A percentile compares a stretch with the other conserved stretches of the same genome.
Evolutionary conservation across 177 flowering plant species (phyloP).

Genomic region (Telopea speciosissima): DNA sequence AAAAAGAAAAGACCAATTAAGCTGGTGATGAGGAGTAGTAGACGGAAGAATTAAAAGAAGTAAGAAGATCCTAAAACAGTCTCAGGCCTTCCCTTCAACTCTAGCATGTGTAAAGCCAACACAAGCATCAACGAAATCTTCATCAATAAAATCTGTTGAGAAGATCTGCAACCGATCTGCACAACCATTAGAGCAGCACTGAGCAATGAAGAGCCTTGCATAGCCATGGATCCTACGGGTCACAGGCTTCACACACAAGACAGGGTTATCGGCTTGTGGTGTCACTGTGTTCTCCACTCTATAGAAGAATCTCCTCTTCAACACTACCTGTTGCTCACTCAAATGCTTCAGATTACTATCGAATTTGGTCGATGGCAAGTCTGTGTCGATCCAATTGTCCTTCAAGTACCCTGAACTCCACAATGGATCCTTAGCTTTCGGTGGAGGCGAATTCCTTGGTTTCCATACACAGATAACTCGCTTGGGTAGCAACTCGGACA

Average conservation of each 20-base stretch:
- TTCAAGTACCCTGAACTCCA: slow-evolving; percentile 71
- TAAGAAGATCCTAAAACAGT: too few species aligned
- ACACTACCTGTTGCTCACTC: slow-evolving; percentile 53
- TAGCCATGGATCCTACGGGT: slow-evolving; percentile 56
- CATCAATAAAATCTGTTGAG: slow-evolving; percentile 80
- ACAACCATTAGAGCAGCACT: slow-evolving; percentile 41
- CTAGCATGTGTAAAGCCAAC: slow-evolving; percentile 65
- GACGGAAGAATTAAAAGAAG: too few species aligned
- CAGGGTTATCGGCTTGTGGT: slow-evolving; percentile 78
- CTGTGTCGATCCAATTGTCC: slow-evolving; percentile 89
- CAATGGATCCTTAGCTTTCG: slow-evolving; percentile 48
- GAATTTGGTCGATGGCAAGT: slow-evolving; percentile 74
- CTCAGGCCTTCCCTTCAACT: slow-evolving; percentile 58
- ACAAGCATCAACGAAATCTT: slow-evolving; percentile 83
- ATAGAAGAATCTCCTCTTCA: slow-evolving; percentile 64
- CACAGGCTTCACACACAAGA: slow-evolving; percentile 72
- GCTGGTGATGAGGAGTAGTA: too few species aligned
- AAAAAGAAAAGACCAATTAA: too few species aligned
- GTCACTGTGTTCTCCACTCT: slow-evolving; percentile 93
- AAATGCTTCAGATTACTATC: slow-evolving; percentile 74
- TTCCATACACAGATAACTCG: slow-evolving; percentile 81
- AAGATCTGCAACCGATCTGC: slow-evolving; percentile 73
- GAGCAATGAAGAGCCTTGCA: slow-evolving; percentile 61
- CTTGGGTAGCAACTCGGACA: slow-evolving; percentile 66
- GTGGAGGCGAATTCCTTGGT: slow-evolving; percentile 64